Conservation (phyloP, 2,329 filamentous ascomycete genomes). For the Tolypocladium endophyticum region DNA sequence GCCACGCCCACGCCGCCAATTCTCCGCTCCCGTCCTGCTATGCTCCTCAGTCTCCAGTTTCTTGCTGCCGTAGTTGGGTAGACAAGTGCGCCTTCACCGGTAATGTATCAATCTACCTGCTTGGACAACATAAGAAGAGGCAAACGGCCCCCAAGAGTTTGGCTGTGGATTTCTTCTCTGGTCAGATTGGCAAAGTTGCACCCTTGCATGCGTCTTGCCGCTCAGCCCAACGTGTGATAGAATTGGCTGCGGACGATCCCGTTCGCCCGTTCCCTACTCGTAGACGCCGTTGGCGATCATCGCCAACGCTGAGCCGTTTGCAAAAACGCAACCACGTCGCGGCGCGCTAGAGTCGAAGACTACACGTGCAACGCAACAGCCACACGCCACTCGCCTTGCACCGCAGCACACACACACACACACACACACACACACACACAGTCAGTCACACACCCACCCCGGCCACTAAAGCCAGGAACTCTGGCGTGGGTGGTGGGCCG, state of each 20-base stretch:
- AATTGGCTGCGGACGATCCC: background rate
- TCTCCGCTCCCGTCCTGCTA: background rate
- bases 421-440: background rate
- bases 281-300: background rate
- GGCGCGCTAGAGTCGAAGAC: background rate
- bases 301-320: background rate
- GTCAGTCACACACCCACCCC: background rate
- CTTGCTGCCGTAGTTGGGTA: background rate
- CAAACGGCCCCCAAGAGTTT: background rate
- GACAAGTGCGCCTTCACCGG: background rate
- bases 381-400: too few species aligned
- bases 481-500: background rate
- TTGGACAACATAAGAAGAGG: too few species aligned
- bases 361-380: too few species aligned
- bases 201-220: background rate
- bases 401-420: too few species aligned
- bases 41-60: background rate
- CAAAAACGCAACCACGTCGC: background rate
- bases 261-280: background rate
- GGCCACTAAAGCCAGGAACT: background rate
- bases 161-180: background rate
- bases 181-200: background rate
- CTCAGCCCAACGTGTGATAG: background rate
- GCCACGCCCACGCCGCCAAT: background rate
- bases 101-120: background rate